phyloP scores from a whole-genome alignment of 2,329 filamentous ascomycete genomes.

The Hypoxylon sp. region DNA sequence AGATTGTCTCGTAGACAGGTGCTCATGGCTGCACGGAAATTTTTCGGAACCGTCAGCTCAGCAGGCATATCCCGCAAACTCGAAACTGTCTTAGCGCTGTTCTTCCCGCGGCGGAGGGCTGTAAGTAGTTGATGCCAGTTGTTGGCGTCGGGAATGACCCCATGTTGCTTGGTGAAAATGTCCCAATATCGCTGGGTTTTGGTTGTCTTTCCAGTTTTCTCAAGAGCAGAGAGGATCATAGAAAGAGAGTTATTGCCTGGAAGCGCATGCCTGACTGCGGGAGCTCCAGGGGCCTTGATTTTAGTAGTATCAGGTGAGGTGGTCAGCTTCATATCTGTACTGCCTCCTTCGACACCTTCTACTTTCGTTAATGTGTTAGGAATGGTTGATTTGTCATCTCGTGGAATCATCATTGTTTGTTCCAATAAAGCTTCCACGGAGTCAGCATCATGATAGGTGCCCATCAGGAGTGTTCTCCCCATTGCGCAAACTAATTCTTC shows the following conservation, averaged over 20 bases:
- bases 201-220: conserved; percentile 70
- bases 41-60: conserved; percentile 62
- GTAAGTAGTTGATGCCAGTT: conserved; percentile 80
- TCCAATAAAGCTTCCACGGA: conserved; percentile 82
- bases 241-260: conserved; percentile 75
- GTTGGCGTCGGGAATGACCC: conserved; percentile 78
- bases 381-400: conserved; percentile 59
- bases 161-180: conserved; percentile 72
- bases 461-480: conserved; percentile 81
- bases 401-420: conserved; percentile 83
- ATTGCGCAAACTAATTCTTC: conserved; percentile 85
- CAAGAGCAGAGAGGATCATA: conserved; percentile 76
- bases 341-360: background rate
- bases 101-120: conserved; percentile 74
- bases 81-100: conserved; percentile 72
- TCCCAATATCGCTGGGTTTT: conserved; percentile 85
- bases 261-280: conserved; percentile 55
- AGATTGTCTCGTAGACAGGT: conserved; percentile 82
- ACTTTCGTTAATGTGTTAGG: background rate
- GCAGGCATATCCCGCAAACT: conserved; percentile 70
- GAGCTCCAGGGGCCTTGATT: conserved; percentile 42
- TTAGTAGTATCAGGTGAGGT: conserved; percentile 6
- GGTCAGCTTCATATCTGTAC: conserved; percentile 7
- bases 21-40: conserved; percentile 80
- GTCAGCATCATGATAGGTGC: conserved; percentile 74